These are phyloP conservation scores for Syncephalastrum monosporum DNA, from an alignment of 371 early-diverging fungal species.

Conservation along the genomic window DNA sequence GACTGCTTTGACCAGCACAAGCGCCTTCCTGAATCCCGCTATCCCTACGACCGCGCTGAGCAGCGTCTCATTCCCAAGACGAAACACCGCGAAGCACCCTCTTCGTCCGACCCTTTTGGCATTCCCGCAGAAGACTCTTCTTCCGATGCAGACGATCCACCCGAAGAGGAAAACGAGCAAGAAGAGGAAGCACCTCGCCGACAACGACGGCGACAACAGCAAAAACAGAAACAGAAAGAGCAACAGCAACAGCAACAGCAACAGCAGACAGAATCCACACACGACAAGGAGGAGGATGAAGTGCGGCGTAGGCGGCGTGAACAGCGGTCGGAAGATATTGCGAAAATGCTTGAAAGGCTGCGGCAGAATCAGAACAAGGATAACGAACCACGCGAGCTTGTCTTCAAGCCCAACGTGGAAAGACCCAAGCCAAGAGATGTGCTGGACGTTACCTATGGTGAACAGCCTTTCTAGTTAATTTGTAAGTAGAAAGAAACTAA, in stretches of 20 bases:
- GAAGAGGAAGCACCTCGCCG: not conserved
- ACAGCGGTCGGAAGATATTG: constrained; percentile 10
- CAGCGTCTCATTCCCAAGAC: not conserved
- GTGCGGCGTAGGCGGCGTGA: constrained; percentile 3
- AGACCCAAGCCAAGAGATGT: no score
- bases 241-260: no score
- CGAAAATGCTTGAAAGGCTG: constrained; percentile 6
- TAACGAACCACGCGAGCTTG: no score
- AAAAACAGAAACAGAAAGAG: no score
- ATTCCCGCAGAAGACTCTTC: no score
- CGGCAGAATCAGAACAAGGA: no score
- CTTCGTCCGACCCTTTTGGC: no score
- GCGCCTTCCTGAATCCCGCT: constrained; percentile 11
- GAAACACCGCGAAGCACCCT: no score
- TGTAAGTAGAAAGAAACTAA: not conserved
- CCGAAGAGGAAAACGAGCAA: not conserved
- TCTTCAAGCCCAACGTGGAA: no score
- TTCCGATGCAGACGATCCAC: not conserved
- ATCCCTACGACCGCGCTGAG: constrained; percentile 10
- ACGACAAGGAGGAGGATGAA: not conserved
- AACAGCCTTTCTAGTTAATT: no score
- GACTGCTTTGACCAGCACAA: constrained; percentile 13
- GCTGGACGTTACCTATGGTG: no score
- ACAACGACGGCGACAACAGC: not conserved
- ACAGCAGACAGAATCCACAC: no score